These are phyloP conservation scores for Podospora pseudoanserina DNA, from an alignment of 495 filamentous ascomycete genomes.

Conservation along the genomic window DNA sequence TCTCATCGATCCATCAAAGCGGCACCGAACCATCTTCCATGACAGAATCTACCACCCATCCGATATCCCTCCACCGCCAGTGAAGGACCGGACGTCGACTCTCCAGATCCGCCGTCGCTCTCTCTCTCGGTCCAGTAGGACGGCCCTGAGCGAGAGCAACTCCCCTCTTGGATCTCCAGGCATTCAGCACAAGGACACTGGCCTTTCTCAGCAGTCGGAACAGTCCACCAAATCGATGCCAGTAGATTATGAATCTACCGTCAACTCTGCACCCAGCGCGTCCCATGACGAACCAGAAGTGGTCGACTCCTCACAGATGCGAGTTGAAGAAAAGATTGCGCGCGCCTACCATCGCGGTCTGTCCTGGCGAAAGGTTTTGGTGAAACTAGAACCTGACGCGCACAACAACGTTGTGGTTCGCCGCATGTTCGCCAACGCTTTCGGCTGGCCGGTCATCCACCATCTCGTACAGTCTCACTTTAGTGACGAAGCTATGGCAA, in stretches of 20 bases:
- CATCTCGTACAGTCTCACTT: constrained; percentile 95
- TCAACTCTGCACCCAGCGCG: constrained; percentile 24
- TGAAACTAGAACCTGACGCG: constrained; percentile 91
- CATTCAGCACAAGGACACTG: constrained; percentile 28
- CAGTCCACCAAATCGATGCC: constrained; percentile 1
- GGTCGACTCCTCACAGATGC: constrained; percentile 61
- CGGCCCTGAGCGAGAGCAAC: constrained; percentile 12
- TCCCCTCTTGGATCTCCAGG: constrained; percentile 17
- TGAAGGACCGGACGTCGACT: constrained; percentile 53
- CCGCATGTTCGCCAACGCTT: constrained; percentile 93
- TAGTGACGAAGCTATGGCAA: constrained; percentile 58
- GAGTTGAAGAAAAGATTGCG: constrained; percentile 95
- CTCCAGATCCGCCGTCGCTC: constrained; percentile 32
- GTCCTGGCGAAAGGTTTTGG: constrained; percentile 93
- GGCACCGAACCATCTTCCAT: constrained; percentile 93
- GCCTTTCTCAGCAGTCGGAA: constrained; percentile 25
- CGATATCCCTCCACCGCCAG: constrained; percentile 81
- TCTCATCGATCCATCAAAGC: constrained; percentile 72
- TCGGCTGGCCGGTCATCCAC: constrained; percentile 94
- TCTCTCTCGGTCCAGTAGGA: constrained; percentile 10
- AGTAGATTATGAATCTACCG: constrained; percentile 10
- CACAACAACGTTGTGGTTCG: constrained; percentile 98
- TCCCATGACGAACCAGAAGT: constrained; percentile 42
- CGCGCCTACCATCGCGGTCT: constrained; percentile 87
- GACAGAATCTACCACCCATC: constrained; percentile 90